Evolutionary conservation across 164 flowering plant species (phyloP), one percentile per base, ranked within the genome.

Genomic region (Macadamia tetraphylla): DNA sequence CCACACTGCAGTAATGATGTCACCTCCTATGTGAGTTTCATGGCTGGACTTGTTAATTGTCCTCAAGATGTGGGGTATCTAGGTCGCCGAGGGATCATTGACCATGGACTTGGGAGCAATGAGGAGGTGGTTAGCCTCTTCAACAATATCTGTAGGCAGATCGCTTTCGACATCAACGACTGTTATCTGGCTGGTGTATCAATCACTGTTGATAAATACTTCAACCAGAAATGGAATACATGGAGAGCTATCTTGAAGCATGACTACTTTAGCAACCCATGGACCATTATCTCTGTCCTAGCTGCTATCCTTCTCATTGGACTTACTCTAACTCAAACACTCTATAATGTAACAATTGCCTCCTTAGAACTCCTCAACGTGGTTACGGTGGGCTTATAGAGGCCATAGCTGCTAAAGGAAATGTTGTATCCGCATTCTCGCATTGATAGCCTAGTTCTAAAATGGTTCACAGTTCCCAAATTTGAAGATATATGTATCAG

Each of bases 61-160:
- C 58, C 74, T 3, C 40, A 63, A 31, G 78, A 78, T 29, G 74
- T 75, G 29, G 71, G 63, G 4, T 23, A 71, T 6, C 68, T 78
- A 2, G n/a, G 58, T 15, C 29, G 63, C 15, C 13, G 57, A 15
- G 70, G 70, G 40, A 72, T 78, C 46, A 73, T 78, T 2, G 70
- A 67, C 46, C 68, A 73, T 29, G 66, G 60, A 18, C 76, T 78
- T 15, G 81, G 78, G 43, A 69, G 68, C 12, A 68, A 72, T 11
- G 69, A 72, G 60, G 76, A 64, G 51, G 78, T 78, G n/a, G 70
- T 75, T 1, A 3, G 31, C 15, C 70, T 78, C 29, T 73, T 78
- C 56, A 75, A 70, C 66, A 66, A 55, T 12, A 60, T 78, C 18
- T 66, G 72, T 58, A 69, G 53, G 49, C 73, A 78, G 56, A 46